Base-by-base conservation (phyloP, 73 alveolate species). In the Chromera velia region DNA sequence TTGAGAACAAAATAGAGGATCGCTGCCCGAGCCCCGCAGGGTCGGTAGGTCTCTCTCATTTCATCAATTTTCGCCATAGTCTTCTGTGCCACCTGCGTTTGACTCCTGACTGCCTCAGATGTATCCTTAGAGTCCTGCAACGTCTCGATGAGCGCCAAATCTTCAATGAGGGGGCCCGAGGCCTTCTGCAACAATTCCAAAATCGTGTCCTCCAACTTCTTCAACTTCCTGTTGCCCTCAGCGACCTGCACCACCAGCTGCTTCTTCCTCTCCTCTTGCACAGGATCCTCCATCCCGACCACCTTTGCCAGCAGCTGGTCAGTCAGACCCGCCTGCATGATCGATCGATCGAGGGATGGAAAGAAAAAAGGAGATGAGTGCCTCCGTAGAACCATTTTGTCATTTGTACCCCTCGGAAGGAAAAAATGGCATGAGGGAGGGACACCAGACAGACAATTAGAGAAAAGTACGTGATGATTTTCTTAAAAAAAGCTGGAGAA, bases 1-100 rank as follows among this genome's bases (percentile, higher is more conserved):
- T 91, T 90, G 70, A 94, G 84, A 0, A 94, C 98, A 75, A 91
- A 91, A 94, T 91, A 93, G 69, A 92, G 86, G 26, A 88, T 82
- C 1, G 97, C 87, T 1, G 96, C 96, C 55, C 91, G 92, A 77
- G 90, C 72, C 22, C 97, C 98, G 75, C 94, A 92, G 33, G 98
- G 95, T 81, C 98, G 92, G 88, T 88, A 90, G 63, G 90, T 86
- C 84, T 93, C 95, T 63, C 96, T 85, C 71, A 94, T 86, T 28
- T 91, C 97, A 75, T 94, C 96, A 67, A 94, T 94, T 82, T 92
- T 92, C 92, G 90, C 92, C 89, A 94, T 94, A 47, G 94, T 92
- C 73, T 82, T 90, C 67, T 81, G 89, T n/a, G 91, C 75, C 27
- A 22, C 27, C 82, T 83, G 91, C 46, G 84, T 86, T 32, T 79